Base-by-base conservation (phyloP, 371 early-diverging fungal species). In the Mortierella sp. region DNA sequence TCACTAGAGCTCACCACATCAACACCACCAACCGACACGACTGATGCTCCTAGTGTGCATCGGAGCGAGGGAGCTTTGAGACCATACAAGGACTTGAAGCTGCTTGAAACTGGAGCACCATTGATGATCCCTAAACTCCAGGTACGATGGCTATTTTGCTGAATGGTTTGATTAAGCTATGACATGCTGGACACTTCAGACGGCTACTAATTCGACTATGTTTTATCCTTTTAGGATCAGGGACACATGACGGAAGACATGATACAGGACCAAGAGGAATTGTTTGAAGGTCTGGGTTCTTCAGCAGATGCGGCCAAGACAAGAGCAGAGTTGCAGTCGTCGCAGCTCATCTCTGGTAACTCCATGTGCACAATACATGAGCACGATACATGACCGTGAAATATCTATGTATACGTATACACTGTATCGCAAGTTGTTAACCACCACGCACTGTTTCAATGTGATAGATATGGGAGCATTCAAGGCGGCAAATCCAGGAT, bases 181-280 rank as follows among this genome's bases (percentile, higher is more conserved):
- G 58, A 19, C 34, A 37, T 22, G 22, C 22, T n/a, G n/a, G n/a
- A n/a, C n/a, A n/a, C n/a, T n/a, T n/a, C n/a, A n/a, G n/a, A n/a
- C n/a, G n/a, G n/a, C n/a, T n/a, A 34, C 10, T 19, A 4, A 1
- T 22, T 19, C 34, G 2, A 31, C 2, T 19, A 9, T 37, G 22
- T 61, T 50, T 37, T 37, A 0, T 34, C 52, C 26, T 44, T 70
- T 55, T 29, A 93, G 89, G 91, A 94, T 26, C 88, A 91, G 4
- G 95, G 95, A 2, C 90, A 92, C 24, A 90, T 97, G 92, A 96
- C 98, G 0, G 96, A 96, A 67, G 98, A 97, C 80, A 95, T 96
- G 96, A 85, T 97, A 39, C 83, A 86, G 5, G 94, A 95, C 64
- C 96, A 94, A 70, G 95, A 96, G 65, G 86, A 88, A 19, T 79